phyloP scores from a whole-genome alignment of 345 rosid species.

The Stellera chamaejasme region DNA sequence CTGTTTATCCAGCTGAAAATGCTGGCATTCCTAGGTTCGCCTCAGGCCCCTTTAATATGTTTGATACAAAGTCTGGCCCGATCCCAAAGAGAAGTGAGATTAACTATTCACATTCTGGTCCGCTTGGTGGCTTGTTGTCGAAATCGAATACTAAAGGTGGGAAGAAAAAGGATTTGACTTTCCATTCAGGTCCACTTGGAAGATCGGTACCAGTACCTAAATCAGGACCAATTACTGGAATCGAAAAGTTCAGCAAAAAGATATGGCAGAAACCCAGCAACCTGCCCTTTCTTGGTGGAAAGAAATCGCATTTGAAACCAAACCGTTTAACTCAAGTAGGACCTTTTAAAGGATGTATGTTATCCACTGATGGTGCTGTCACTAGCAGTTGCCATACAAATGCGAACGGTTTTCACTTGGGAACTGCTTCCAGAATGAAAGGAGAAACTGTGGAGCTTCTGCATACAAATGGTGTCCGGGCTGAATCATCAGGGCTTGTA shows the following conservation, averaged over 20 bases:
- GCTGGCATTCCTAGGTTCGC: constrained; percentile 50
- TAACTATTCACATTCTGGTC: constrained; percentile 71
- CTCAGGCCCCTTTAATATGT: constrained; percentile 71
- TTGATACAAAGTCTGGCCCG: constrained; percentile 36
- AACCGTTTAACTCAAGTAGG: constrained; percentile 69
- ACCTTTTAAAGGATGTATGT: constrained; percentile 76
- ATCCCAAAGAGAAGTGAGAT: constrained; percentile 31
- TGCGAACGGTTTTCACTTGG: constrained; percentile 19
- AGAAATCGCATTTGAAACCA: constrained; percentile 38
- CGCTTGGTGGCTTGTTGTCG: constrained; percentile 46
- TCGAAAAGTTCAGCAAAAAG: constrained; percentile 40
- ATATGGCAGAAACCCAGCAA: constrained; percentile 44
- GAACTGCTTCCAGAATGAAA: constrained; percentile 27
- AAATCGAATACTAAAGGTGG: constrained; percentile 37
- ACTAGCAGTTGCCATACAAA: constrained; percentile 32
- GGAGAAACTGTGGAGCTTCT: constrained; percentile 23
- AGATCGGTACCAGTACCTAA: constrained; percentile 32
- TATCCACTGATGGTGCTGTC: constrained; percentile 31
- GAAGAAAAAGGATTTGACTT: constrained; percentile 31
- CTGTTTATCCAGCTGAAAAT: constrained; percentile 44
- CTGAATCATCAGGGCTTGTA: constrained; percentile 27
- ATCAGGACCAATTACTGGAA: constrained; percentile 50
- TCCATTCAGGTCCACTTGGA: constrained; percentile 63
- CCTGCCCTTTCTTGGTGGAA: constrained; percentile 28
- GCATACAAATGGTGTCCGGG: constrained; percentile 10